Conservation (phyloP, 2,329 filamentous ascomycete species). For the Orbilia brochopaga region DNA sequence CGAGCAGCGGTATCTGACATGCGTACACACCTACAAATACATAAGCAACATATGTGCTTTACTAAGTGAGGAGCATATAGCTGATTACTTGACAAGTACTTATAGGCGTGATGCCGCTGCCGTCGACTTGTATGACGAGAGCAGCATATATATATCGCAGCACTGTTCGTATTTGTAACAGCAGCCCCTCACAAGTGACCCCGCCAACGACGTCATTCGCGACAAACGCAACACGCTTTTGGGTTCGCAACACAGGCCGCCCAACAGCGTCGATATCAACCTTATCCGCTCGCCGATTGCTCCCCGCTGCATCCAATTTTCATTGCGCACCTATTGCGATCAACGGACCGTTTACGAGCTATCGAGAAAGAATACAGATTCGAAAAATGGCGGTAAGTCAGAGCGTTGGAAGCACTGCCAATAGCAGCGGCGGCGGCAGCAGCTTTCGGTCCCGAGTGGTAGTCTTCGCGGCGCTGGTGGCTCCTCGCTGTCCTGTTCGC, state of each 20-base stretch:
- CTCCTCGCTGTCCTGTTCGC: conserved; percentile 17
- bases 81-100: too few species aligned
- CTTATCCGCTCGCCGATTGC: not conserved
- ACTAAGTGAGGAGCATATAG: too few species aligned
- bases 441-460: conserved; percentile 15
- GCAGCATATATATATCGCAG: conserved; percentile 11
- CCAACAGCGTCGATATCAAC: not conserved
- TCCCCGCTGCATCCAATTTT: too few species aligned
- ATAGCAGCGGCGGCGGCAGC: not conserved
- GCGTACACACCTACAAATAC: too few species aligned
- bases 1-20: too few species aligned
- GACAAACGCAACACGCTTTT: conserved; percentile 39
- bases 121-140: conserved; percentile 19
- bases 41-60: too few species aligned
- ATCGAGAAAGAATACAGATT: not conserved
- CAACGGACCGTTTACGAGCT: not conserved
- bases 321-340: not conserved
- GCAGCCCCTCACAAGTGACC: conserved; percentile 2
- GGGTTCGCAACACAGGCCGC: not conserved
- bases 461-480: conserved; percentile 22
- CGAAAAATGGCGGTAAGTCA: conserved; percentile 49
- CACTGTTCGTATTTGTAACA: too few species aligned
- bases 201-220: conserved; percentile 37
- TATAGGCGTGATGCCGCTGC: conserved; percentile 6
- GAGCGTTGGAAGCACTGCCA: not conserved